Evolutionary conservation across 2,329 filamentous ascomycete genomes (phyloP), one percentile per base, ranked within the genome.

Genomic region (Penicillium sp.): DNA sequence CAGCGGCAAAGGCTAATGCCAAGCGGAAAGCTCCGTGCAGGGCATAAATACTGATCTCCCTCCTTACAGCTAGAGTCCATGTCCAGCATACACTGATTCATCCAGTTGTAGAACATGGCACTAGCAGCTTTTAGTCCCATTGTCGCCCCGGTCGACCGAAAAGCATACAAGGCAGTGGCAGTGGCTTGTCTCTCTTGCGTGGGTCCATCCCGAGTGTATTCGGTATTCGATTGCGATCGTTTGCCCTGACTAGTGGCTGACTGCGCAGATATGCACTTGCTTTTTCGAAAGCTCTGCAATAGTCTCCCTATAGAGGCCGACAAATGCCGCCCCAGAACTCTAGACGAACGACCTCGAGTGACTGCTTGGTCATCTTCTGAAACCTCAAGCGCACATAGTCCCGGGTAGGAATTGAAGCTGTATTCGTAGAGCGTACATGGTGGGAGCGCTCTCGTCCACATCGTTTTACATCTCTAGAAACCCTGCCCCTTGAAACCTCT

Each of bases 91-190:
- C 22, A 34, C 34, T 50, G 51, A 14, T 52, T 38, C 11, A 64
- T 54, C 15, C 54, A 54, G 15, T 51, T 25, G 7, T 55, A 37
- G 39, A 65, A 63, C 12, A 60, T 48, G 0, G 49, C 56, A 48
- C 55, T 54, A 3, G 60, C 63, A 35, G 25, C 43, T 3, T 61
- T 59, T 1, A 65, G 42, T 3, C 61, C 58, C 8, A 61, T 35
- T 1, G 58, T 65, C 20, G 56, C 51, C 2, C 63, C 60, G 8
- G 54, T 59, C 28, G 58, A 63, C 50, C 63, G 61, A 45, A 63
- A 63, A 3, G 63, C 63, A 47, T 61, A 61, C 8, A 56, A 43
- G 0, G 61, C 63, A 34, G 61, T 63, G 17, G 54, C 56, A 3
- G 58, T 61, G 3, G 63, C 63, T 38, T 65, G 60, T 35, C 51